A percentile compares a stretch with the other conserved stretches of the same genome.
Conservation (phyloP, 345 rosid genomes). For the Hirschfeldia incana region DNA sequence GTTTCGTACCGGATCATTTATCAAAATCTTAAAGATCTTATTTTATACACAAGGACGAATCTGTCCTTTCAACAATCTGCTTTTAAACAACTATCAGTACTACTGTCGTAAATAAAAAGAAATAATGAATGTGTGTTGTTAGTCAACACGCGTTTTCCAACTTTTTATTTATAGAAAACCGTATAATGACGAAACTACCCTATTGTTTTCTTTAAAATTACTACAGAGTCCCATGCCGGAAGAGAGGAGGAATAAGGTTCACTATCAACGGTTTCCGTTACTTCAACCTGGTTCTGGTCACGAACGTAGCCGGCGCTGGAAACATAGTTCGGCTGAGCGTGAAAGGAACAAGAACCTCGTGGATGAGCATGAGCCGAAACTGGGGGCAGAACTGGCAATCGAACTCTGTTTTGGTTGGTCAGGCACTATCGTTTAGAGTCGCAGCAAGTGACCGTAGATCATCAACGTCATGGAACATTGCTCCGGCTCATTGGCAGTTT, state of each 20-base stretch:
- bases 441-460: conserved; percentile 64
- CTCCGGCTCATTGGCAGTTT: conserved; percentile 66
- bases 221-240: conserved; percentile 63
- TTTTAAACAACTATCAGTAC: background rate
- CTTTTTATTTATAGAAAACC: background rate
- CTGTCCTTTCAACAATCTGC: conserved; percentile 29
- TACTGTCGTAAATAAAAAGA: background rate
- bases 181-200: conserved; percentile 9
- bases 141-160: conserved; percentile 38
- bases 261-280: conserved; percentile 68
- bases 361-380: conserved; percentile 66
- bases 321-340: conserved; percentile 50
- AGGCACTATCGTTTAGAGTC: conserved; percentile 60
- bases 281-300: conserved; percentile 62
- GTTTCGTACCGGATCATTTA: conserved; percentile 21
- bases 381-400: conserved; percentile 81
- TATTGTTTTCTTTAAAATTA: background rate
- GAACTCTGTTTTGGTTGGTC: conserved; percentile 56
- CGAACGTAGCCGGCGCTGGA: conserved; percentile 68
- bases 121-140: conserved; percentile 6
- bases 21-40: conserved; percentile 27
- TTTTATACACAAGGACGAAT: conserved; percentile 20
- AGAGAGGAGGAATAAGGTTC: conserved; percentile 62
- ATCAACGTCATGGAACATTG: conserved; percentile 72
- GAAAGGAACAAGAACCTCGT: conserved; percentile 53